Evolutionary conservation across 2,329 filamentous ascomycete genomes (phyloP), one percentile per base, ranked within the genome.

Genomic region (Clonostachys chloroleuca): DNA sequence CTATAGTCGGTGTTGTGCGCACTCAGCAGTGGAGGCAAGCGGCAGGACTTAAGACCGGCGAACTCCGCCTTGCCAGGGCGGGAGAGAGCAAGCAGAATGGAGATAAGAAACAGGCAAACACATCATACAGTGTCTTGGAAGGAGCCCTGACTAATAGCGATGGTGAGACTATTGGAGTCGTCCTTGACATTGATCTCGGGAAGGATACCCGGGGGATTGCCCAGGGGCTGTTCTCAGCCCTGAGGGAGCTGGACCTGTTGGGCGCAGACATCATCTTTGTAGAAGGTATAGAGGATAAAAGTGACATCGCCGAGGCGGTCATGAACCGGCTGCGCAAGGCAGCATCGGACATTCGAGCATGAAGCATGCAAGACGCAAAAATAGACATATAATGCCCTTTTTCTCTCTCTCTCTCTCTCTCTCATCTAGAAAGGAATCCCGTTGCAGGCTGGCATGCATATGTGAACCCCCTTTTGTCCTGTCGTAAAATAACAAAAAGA

Each of bases 311-410:
- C 17, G 89, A 89, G 20, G 94, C 88, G 20, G 84, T 92, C 54
- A 92, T 92, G 86, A 92, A 92, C 59, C 77, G 88, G 54, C 73
- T 92, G 48, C 79, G 87, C 53, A 92, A 92, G 70, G 88, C 88
- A 47, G 87, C 88, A 20, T 81, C 77, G 18, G 75, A 79, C 50
- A 78, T 78, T 62, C 72, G 72, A 62, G 65, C 65, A 59, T 81
- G 72, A 69, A 69, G 47, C 42, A 56, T 52, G n/a, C n/a, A 42
- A 14, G 33, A 16, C 4, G 42, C 3, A 14, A 45, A 40, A 35
- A 47, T 47, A 47, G 46, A 48, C 42, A 41, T 37, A 48, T 48
- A 43, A 48, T 44, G 45, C 47, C 47, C 47, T 34, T 44, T 16
- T 17, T 39, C 5, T 20, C 18, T 39, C 17, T 30, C 24, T 30